A percentile compares a stretch with the other conserved stretches of the same genome.
These are phyloP conservation scores for Lyophyllum semitale DNA, from an alignment of 768 basidiomycete species.

Conservation along the genomic window DNA sequence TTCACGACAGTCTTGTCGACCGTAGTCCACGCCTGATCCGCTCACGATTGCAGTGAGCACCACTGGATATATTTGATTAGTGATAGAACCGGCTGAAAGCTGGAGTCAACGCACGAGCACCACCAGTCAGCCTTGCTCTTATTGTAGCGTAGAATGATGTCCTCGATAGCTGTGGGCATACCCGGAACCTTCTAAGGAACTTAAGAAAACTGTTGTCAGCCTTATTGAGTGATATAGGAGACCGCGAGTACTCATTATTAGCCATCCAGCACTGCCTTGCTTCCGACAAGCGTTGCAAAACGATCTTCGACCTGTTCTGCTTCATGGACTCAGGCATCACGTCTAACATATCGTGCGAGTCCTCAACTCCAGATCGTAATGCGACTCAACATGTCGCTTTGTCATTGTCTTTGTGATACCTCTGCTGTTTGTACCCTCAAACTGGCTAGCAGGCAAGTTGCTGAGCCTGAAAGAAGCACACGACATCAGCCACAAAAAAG, in stretches of 20 bases:
- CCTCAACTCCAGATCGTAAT: slow-evolving; percentile 95
- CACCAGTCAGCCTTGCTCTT: slow-evolving; percentile 99
- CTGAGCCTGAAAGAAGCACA: slow-evolving; percentile 59
- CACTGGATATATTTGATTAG: slow-evolving; percentile 42
- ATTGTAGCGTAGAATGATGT: slow-evolving; percentile 98
- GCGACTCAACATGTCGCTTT: slow-evolving; percentile 98
- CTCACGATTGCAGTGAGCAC: slow-evolving; percentile 97
- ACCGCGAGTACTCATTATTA: slow-evolving; percentile 55
- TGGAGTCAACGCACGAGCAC: slow-evolving; percentile 65
- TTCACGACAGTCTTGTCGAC: slow-evolving; percentile 99
- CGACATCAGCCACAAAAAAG: neutral
- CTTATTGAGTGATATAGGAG: neutral
- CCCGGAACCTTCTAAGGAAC: slow-evolving; percentile 99
- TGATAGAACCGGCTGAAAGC: neutral
- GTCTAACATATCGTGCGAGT: slow-evolving; percentile 99
- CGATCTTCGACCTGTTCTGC: slow-evolving; percentile 99
- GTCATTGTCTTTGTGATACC: slow-evolving; percentile 98
- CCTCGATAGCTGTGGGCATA: slow-evolving; percentile 99
- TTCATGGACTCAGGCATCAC: slow-evolving; percentile 99
- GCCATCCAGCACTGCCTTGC: slow-evolving; percentile 99
- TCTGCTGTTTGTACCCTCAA: slow-evolving; percentile 96
- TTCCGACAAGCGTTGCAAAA: slow-evolving; percentile 95
- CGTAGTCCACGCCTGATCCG: slow-evolving; percentile 96
- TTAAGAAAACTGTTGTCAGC: slow-evolving; percentile 21
- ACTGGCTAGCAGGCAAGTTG: slow-evolving; percentile 95